phyloP scores from a whole-genome alignment of 2,329 filamentous ascomycete species.

The Alternaria incomplexa region DNA sequence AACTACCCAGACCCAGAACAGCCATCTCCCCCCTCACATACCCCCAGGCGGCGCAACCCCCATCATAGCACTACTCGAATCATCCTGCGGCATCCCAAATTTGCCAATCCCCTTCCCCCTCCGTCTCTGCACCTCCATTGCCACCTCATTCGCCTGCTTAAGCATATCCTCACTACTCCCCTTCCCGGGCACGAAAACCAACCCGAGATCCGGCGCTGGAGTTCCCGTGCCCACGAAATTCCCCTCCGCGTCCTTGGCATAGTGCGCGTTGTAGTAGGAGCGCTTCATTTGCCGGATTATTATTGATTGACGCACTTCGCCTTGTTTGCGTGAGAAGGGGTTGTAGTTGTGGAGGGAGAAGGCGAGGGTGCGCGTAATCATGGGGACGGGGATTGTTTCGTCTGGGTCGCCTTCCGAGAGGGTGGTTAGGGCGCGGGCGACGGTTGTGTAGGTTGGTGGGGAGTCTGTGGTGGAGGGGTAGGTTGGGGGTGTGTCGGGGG shows the following conservation, averaged over 20 bases:
- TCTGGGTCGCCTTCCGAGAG: constrained; percentile 8
- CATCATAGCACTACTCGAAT: neutral
- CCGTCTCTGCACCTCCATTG: constrained; percentile 22
- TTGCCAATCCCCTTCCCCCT: constrained; percentile 17
- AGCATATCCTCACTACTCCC: constrained; percentile 35
- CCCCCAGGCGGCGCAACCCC: no score
- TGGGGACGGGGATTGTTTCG: constrained; percentile 21
- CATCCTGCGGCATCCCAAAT: constrained; percentile 6
- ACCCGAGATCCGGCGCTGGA: constrained; percentile 28
- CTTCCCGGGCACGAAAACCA: constrained; percentile 40
- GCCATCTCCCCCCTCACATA: neutral
- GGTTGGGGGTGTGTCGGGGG: constrained; percentile 2
- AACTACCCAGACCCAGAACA: neutral
- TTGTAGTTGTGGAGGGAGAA: constrained; percentile 17
- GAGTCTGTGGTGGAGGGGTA: neutral
- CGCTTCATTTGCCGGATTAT: constrained; percentile 28
- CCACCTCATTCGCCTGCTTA: constrained; percentile 35
- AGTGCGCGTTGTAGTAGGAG: constrained; percentile 31
- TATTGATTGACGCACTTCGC: constrained; percentile 2
- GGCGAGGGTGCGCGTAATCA: constrained; percentile 13
- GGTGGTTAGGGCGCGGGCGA: constrained; percentile 4
- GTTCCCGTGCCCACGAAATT: constrained; percentile 35
- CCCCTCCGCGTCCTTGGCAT: constrained; percentile 37
- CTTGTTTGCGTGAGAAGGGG: constrained; percentile 18
- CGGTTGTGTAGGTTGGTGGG: constrained; percentile 15